Conservation (phyloP, 2,329 filamentous ascomycete genomes). For the Septoria linicola region DNA sequence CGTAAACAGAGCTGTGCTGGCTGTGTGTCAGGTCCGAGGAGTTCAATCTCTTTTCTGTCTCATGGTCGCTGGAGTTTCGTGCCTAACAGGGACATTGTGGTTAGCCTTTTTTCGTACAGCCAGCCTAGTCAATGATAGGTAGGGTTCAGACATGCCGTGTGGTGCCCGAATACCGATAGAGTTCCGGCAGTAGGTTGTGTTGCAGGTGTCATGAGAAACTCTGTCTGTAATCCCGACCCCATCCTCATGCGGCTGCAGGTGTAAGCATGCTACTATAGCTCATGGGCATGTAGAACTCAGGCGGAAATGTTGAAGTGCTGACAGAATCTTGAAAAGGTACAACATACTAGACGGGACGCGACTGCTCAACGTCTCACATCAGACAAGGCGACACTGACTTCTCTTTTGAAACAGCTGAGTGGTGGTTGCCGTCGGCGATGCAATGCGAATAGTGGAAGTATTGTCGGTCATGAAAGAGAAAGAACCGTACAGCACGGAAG, state of each 20-base stretch:
- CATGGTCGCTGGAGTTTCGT: not conserved
- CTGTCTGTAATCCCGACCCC: constrained; percentile 10
- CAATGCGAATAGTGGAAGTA: no score
- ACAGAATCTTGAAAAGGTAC: no score
- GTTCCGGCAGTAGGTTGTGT: constrained; percentile 11
- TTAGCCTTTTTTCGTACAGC: not conserved
- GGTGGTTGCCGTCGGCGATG: no score
- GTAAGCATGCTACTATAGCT: constrained; percentile 10
- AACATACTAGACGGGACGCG: no score
- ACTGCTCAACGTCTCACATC: no score
- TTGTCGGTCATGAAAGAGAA: no score
- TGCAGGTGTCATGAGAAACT: constrained; percentile 8
- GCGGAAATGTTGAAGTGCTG: not conserved
- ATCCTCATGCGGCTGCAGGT: constrained; percentile 12
- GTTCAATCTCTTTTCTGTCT: constrained; percentile 7
- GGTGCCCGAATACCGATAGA: constrained; percentile 3
- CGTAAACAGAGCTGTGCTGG: constrained; percentile 30
- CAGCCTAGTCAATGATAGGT: not conserved
- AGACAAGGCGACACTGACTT: no score
- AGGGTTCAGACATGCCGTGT: not conserved
- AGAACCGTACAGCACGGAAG: no score
- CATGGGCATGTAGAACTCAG: not conserved
- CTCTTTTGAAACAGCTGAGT: no score
- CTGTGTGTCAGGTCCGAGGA: constrained; percentile 26
- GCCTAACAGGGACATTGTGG: not conserved